phyloP scores from a whole-genome alignment of 78 protist genomes.

The Blattamonas nauphoetae region DNA sequence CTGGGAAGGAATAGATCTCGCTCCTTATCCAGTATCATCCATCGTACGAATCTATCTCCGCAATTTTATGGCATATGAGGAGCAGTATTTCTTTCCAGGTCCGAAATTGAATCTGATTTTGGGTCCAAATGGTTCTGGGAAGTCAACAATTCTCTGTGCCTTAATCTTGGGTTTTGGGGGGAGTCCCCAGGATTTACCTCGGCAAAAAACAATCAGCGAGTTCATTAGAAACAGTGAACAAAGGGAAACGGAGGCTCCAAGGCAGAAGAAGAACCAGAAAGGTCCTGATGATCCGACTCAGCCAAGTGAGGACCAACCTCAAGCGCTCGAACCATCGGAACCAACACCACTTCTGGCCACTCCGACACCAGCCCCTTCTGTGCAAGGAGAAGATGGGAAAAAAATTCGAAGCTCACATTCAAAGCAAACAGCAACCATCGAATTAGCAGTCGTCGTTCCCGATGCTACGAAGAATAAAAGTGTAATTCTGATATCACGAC shows the following conservation, averaged over 20 bases:
- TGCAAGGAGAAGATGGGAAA: background rate
- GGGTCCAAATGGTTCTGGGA: constrained; percentile 17
- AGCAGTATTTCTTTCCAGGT: background rate
- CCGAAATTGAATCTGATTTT: constrained; percentile 9
- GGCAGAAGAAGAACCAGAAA: background rate
- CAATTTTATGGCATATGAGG: constrained; percentile 5
- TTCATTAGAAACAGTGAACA: background rate
- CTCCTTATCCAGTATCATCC: background rate
- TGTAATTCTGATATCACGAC: background rate
- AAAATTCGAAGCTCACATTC: background rate
- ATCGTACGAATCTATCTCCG: background rate
- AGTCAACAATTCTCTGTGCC: background rate
- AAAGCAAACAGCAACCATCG: background rate
- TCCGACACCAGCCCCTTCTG: background rate
- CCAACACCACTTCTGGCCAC: too few relatives aligned
- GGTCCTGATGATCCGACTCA: background rate
- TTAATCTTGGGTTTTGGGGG: background rate
- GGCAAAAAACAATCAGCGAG: background rate
- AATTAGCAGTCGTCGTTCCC: background rate
- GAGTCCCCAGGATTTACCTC: background rate
- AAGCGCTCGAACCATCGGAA: too few relatives aligned
- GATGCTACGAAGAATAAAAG: background rate
- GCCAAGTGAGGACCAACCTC: too few relatives aligned
- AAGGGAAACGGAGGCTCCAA: background rate
- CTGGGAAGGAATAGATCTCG: background rate